Conservation (phyloP, 1,284 basidiomycete species). For the Wolfiporia cocos region DNA sequence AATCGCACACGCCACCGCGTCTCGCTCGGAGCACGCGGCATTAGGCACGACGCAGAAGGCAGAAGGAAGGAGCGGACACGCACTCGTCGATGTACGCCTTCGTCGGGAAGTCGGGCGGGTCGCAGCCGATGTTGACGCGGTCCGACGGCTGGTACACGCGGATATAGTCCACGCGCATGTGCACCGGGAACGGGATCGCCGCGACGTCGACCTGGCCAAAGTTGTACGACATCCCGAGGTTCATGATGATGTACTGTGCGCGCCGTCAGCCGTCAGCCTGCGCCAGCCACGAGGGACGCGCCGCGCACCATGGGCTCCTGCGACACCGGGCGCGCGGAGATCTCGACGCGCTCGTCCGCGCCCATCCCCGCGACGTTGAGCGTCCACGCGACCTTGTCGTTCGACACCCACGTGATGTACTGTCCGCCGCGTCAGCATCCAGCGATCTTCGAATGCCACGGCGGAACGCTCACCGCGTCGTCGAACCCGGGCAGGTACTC, state of each 20-base stretch:
- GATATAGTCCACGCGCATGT: slow-evolving; percentile 53
- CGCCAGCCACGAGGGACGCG: neutral
- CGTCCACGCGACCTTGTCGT: slow-evolving; percentile 50
- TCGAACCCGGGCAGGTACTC: slow-evolving; percentile 35
- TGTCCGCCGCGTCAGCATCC: slow-evolving; percentile 17
- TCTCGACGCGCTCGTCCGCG: slow-evolving; percentile 42
- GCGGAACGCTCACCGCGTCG: slow-evolving; percentile 28
- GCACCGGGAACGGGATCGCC: slow-evolving; percentile 37
- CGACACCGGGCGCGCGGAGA: slow-evolving; percentile 53
- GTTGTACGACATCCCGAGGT: slow-evolving; percentile 50
- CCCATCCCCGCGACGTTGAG: slow-evolving; percentile 48
- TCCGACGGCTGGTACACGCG: slow-evolving; percentile 48
- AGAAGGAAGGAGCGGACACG: too few species aligned
- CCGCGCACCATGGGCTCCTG: slow-evolving; percentile 54
- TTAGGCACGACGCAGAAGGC: neutral
- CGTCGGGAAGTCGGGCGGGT: slow-evolving; percentile 48
- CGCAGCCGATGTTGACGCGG: slow-evolving; percentile 45
- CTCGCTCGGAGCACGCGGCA: neutral
- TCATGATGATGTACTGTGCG: slow-evolving; percentile 41
- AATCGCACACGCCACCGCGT: neutral
- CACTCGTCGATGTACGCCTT: slow-evolving; percentile 39
- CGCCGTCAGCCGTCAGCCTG: neutral
- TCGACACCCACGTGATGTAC: slow-evolving; percentile 58
- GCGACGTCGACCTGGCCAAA: slow-evolving; percentile 44
- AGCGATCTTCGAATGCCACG: neutral